phyloP scores from a whole-genome alignment of 345 rosid species.

The Salix caprea region DNA sequence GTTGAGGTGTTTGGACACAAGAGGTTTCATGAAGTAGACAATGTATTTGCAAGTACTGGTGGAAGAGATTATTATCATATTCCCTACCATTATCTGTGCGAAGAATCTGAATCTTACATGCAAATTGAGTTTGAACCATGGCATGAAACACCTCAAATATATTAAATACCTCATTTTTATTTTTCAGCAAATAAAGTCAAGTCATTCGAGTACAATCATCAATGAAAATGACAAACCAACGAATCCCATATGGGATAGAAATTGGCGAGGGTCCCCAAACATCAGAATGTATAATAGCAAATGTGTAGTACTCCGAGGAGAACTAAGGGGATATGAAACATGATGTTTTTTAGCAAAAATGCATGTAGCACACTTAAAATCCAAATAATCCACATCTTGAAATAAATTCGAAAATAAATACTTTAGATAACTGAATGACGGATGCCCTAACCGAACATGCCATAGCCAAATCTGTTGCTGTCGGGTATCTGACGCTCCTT shows the following conservation, averaged over 20 bases:
- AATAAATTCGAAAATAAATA: neutral
- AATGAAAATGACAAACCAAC: neutral
- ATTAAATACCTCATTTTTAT: neutral
- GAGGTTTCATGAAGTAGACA: neutral
- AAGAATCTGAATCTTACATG: neutral
- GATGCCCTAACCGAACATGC: neutral
- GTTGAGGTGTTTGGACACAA: too few relatives aligned
- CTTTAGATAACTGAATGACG: neutral
- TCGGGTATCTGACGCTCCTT: fast-evolving
- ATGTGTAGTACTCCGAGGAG: neutral
- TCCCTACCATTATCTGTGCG: neutral
- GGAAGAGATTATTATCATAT: neutral
- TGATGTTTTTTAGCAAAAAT: neutral
- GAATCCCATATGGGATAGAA: neutral
- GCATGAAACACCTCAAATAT: neutral
- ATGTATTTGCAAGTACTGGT: neutral
- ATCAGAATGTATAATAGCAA: neutral
- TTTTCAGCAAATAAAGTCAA: neutral
- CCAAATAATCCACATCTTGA: neutral
- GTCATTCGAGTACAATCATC: neutral
- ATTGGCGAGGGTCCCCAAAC: neutral
- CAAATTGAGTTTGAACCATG: neutral
- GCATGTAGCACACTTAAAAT: neutral
- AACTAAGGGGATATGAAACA: neutral
- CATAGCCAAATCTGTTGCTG: neutral